Percentiles rank a stretch among this genome's conserved stretches.
These are phyloP conservation scores for Botryotinia calthae DNA, from an alignment of 2,329 filamentous ascomycete species.

Conservation along the genomic window DNA sequence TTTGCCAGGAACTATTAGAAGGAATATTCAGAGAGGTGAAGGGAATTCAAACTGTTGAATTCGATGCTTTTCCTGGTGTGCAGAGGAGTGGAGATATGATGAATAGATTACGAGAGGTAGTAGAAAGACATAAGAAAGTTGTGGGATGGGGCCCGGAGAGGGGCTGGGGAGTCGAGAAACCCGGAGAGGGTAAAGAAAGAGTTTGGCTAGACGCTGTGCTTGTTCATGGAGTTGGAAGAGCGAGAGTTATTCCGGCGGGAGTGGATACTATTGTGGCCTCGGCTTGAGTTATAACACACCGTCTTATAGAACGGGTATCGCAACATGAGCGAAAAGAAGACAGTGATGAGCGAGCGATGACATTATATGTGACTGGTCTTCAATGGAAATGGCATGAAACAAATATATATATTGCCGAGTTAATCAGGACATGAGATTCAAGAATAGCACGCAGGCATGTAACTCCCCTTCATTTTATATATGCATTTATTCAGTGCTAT, in stretches of 20 bases:
- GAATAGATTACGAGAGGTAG: slow-evolving; percentile 54
- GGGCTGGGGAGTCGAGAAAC: slow-evolving; percentile 53
- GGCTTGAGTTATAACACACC: not conserved
- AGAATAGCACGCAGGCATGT: not conserved
- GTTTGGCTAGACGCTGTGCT: slow-evolving; percentile 33
- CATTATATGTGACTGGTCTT: not conserved
- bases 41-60: slow-evolving; percentile 57
- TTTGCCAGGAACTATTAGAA: slow-evolving; percentile 57
- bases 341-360: not conserved
- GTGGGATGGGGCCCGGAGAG: slow-evolving; percentile 67
- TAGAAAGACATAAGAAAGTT: slow-evolving; percentile 47
- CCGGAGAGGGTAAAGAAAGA: slow-evolving; percentile 41
- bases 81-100: slow-evolving; percentile 65
- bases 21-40: slow-evolving; percentile 58
- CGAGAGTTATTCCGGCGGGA: slow-evolving; percentile 4
- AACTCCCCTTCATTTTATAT: slow-evolving; percentile 7
- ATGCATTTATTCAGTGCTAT: not conserved
- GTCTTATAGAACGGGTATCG: not conserved
- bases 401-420: not conserved
- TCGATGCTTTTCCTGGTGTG: slow-evolving; percentile 67
- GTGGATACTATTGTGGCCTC: not conserved
- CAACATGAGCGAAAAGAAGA: not conserved
- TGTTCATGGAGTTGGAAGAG: slow-evolving; percentile 24
- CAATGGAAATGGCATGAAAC: not conserved
- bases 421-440: not conserved